Evolutionary conservation across 306 rosid species (phyloP), one percentile per base, ranked within the genome.

Genomic region (Vachellia pachyceras): DNA sequence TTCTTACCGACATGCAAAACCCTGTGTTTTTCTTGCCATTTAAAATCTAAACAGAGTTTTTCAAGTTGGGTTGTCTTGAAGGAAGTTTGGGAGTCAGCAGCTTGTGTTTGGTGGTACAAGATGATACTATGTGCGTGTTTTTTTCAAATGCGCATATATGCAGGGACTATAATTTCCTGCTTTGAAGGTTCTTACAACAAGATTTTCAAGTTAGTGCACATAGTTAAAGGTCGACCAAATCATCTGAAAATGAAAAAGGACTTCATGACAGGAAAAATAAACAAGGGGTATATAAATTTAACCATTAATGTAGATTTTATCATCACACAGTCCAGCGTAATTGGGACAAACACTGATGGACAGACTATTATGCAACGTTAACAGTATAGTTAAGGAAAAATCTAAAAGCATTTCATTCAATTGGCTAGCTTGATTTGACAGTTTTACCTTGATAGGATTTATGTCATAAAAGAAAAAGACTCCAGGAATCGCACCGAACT

Each of bases 381-480:
- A 29, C 9, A 45, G 58, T 57, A 54, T 45, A 64, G 42, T 13
- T 25, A 14, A n/a, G 41, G 79, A 17, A 84, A 66, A 84, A 29
- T 29, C 42, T 77, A 66, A 29, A 47, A 58, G 67, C 29, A 76
- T 57, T 85, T 11, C 22, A 78, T 58, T 36, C 67, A 77, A 79
- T 69, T 25, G 63, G 29, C 72, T 58, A 1, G 67, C 47, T 68
- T 52, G 20, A 58, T 71, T 60, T 63, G 57, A 49, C 42, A 67
- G 37, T 64, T 18, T 57, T 79, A 94, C 98, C 96, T 94, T 94
- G 72, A 94, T 88, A 25, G 98, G 98, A 66, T 97, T 92, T 80
- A 94, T 86, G 84, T 94, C 97, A 69, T 94, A 92, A 49, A 76
- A 85, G 88, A 92, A 90, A 92, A 88, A 94, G 76, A 92, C 92